Evolutionary conservation across 306 rosid genomes (phyloP).

Genomic region (Cyamopsis tetragonoloba): DNA sequence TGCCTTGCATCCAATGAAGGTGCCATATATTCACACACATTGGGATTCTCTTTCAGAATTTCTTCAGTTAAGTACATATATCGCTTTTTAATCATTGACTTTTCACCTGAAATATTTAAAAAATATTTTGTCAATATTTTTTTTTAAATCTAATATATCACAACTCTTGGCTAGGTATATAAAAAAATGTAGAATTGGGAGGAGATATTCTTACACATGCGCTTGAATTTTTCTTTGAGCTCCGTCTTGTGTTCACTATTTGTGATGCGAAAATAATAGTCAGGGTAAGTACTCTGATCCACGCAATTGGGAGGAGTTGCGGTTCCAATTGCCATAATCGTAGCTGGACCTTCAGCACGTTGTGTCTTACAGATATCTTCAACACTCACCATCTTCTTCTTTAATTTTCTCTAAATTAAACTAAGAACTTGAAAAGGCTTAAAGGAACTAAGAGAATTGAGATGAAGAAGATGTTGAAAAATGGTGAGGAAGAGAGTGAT

Average conservation of each 20-base stretch:
- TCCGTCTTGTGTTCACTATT: constrained; percentile 47
- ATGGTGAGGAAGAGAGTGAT: no score
- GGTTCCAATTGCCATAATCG: constrained; percentile 58
- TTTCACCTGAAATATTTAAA: constrained; percentile 34
- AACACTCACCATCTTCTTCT: constrained; percentile 2
- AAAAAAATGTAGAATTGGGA: no score
- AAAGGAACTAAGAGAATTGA: no score
- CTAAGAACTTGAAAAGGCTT: background rate
- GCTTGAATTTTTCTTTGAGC: constrained; percentile 31
- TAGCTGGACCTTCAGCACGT: constrained; percentile 59
- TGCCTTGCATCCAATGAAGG: constrained; percentile 35
- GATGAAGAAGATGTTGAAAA: no score
- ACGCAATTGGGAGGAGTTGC: constrained; percentile 54
- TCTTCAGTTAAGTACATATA: constrained; percentile 26
- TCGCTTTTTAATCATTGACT: constrained; percentile 33
- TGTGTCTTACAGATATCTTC: constrained; percentile 61
- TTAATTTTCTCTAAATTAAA: no score
- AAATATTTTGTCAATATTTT: no score
- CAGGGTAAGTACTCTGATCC: constrained; percentile 48
- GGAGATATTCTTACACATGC: constrained; percentile 37
- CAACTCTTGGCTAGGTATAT: no score
- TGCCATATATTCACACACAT: constrained; percentile 26
- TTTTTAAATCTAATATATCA: no score
- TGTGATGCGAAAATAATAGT: constrained; percentile 57
- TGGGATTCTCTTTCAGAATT: constrained; percentile 30